These are phyloP conservation scores for Picea mariana DNA, from an alignment of 83 land plant species.

Conservation along the genomic window DNA sequence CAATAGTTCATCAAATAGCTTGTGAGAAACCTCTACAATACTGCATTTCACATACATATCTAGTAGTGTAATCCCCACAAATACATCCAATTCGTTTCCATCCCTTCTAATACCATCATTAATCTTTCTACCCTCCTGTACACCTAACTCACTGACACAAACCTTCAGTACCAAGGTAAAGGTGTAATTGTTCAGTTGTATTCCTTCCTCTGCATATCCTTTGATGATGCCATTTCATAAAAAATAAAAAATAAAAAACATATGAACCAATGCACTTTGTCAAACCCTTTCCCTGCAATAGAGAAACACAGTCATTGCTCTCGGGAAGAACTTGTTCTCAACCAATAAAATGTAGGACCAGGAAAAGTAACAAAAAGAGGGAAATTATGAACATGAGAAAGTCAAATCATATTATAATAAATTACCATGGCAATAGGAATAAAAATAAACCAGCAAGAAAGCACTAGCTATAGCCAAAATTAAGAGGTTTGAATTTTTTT, in stretches of 20 bases:
- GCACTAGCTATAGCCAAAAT: no score
- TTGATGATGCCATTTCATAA: slow-evolving; percentile 30
- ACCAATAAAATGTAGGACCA: no score
- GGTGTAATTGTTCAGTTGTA: slow-evolving; percentile 17
- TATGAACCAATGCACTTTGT: no score
- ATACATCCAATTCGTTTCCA: slow-evolving; percentile 21
- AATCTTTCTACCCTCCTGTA: not conserved
- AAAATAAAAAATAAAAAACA: not conserved
- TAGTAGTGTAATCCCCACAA: slow-evolving; percentile 14
- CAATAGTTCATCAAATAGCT: slow-evolving; percentile 5
- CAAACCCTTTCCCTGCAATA: no score
- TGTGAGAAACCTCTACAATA: not conserved
- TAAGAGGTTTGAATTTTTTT: no score
- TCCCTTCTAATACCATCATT: not conserved
- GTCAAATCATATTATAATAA: no score
- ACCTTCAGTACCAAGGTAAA: slow-evolving; percentile 24
- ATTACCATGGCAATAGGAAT: no score
- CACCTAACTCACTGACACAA: slow-evolving; percentile 13
- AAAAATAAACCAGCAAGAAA: no score
- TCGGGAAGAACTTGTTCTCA: no score
- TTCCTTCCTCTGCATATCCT: slow-evolving; percentile 16
- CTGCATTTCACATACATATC: slow-evolving; percentile 19
- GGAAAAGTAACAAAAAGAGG: no score
- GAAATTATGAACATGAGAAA: no score
- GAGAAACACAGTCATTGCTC: no score